phyloP scores from a whole-genome alignment of 441 rosid genomes.

The California macrophylla region DNA sequence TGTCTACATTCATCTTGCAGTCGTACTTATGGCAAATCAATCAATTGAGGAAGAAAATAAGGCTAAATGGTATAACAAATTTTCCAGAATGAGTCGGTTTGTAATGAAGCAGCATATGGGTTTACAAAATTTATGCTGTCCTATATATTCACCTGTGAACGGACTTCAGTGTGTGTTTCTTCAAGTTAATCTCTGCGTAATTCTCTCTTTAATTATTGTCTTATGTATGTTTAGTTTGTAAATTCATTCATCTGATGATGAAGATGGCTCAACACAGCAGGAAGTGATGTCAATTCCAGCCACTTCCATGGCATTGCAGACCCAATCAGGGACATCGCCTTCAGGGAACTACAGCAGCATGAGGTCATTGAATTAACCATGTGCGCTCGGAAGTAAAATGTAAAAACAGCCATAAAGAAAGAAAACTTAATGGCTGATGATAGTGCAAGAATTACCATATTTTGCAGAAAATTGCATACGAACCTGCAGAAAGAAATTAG shows the following conservation, averaged over 20 bases:
- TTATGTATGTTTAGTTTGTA: neutral
- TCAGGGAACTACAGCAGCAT: conserved; percentile 47
- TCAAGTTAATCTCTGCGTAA: neutral
- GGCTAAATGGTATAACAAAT: neutral
- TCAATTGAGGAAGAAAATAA: neutral
- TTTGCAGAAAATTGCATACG: conserved; percentile 54
- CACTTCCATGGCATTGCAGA: conserved; percentile 73
- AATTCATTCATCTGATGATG: too few relatives aligned
- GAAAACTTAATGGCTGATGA: neutral
- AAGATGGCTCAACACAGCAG: conserved; percentile 32
- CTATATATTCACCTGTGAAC: conserved; percentile 16
- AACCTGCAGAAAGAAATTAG: conserved; percentile 36
- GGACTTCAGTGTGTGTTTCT: conserved; percentile 8
- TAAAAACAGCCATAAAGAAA: neutral
- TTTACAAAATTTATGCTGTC: conserved; percentile 35
- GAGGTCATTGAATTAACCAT: neutral
- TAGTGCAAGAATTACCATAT: conserved; percentile 40
- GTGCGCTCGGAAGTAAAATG: neutral
- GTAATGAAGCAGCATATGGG: conserved; percentile 19
- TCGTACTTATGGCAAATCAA: neutral
- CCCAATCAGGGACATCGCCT: conserved; percentile 68
- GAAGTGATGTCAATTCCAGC: conserved; percentile 59
- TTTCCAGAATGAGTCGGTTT: neutral
- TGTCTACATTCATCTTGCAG: neutral
- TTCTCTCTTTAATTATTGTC: conserved; percentile 1